Evolutionary conservation across 2,329 filamentous ascomycete genomes (phyloP), one percentile per base, ranked within the genome.

Genomic region (Pseudocercospora crystallina): DNA sequence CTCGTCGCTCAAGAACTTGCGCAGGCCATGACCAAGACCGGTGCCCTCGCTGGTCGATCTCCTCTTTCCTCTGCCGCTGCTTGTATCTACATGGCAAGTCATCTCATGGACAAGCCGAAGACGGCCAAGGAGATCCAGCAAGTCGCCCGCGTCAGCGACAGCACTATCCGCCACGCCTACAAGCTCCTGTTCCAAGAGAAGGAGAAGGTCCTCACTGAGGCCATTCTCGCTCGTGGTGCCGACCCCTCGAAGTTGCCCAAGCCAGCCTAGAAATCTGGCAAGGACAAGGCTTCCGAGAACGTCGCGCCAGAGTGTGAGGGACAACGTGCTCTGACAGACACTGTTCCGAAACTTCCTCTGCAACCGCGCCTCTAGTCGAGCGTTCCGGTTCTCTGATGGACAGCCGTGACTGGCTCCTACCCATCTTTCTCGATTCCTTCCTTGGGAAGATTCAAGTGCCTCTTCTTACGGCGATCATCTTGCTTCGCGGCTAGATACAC

Each of bases 91-190:
- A 94, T 97, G 84, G 88, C 92, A 3, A 90, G 89, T 29, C 84
- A 92, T 65, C 79, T 97, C 33, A 86, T 96, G 75, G 88, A 86
- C 49, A 82, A 94, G 60, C 78, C 83, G 14, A 88, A 87, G 64
- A 78, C 82, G 5, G 87, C 90, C n/a, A 91, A 91, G 70, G 87
- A 95, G 54, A 96, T 99, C 62, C 88, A 90, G 5, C 71, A 73
- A 17, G 86, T 94, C 13, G 90, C 89, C 1, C 89, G 90, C 59
- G 94, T 99, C 26, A 96, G 90, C 68, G 95, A 99, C 66, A 91
- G 94, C 48, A 99, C 94, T 0, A 96, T 99, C 63, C 91, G 95
- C 65, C 95, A 89, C 20, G 91, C 92, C 0, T 99, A 97, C 77
- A 94, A 94, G 68, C 85, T 88, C 65, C 79, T 99, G 42, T 92